Evolutionary conservation across 805 yeast genomes (phyloP), one percentile per base, ranked within the genome.

Genomic region (Candida awuae): DNA sequence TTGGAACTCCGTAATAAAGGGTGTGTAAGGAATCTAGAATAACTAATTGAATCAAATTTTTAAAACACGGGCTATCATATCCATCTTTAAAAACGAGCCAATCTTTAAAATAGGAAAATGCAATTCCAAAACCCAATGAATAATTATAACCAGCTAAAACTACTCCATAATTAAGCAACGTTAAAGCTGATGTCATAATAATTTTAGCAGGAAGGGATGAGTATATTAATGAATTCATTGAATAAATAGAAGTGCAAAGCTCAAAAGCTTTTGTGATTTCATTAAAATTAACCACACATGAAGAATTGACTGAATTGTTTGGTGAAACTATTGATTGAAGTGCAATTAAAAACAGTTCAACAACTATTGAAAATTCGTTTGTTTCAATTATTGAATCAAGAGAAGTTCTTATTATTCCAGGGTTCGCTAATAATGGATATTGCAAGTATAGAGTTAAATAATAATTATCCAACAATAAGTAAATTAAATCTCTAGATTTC

Each of bases 91-190:
- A 65, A 8, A 80, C 56, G 45, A 69, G 69, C 55, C 75, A 70
- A 48, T 78, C 85, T 52, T 74, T 74, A 51, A 78, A 72, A 12
- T 77, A 65, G 1, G 77, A 60, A 12, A 70, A 65, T 1, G 80
- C 63, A 41, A 70, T 61, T 4, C 76, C 67, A 21, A 81, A 62
- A 1, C 80, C 77, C 29, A 76, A 59, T 6, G 83, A 73, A 50
- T 73, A 76, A 26, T 69, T 66, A 37, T 72, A 74, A 0, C 88
- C 87, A 18, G 77, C 70, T 29, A 78, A 60, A 2, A 77, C 59
- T 8, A 78, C 66, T 8, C 75, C 59, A 50, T 77, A 81, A 50
- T 79, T 79, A 22, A 77, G 51, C 8, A 71, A 48, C 0, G 64
- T 57, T 38, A 73, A 55, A 0, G 71, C 58, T 2, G 64, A 50